Conservation (phyloP, 1,139 yeast species). For the Nakaseomyces uthaithaninus region DNA sequence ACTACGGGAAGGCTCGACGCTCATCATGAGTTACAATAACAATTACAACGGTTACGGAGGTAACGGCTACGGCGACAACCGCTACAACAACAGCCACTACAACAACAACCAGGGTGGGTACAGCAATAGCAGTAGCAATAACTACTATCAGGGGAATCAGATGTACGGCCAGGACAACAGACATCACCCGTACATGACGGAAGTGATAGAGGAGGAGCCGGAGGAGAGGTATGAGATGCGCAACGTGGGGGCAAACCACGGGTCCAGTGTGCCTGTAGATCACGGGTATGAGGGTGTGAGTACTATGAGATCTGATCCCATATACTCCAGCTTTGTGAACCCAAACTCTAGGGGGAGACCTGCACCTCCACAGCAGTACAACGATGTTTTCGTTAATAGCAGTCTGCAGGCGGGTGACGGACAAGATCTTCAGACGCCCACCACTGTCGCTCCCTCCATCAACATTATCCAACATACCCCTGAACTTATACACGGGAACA, state of each 20-base stretch:
- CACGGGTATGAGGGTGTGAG: conserved; percentile 5
- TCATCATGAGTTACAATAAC: conserved; percentile 9
- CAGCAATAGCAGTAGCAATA: not conserved
- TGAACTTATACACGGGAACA: conserved; percentile 11
- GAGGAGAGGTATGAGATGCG: conserved; percentile 4
- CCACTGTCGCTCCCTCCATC: conserved; percentile 14
- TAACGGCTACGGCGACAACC: not conserved
- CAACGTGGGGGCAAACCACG: not conserved
- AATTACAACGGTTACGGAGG: conserved; percentile 6
- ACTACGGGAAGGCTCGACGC: not conserved
- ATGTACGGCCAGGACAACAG: conserved; percentile 1
- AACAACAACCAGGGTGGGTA: not conserved
- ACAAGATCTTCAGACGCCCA: conserved; percentile 4
- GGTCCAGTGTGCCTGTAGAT: conserved; percentile 1
- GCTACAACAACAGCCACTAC: not conserved
- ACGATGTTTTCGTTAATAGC: not conserved
- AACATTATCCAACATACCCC: conserved; percentile 20
- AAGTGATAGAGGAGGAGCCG: not conserved
- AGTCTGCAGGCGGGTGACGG: conserved; percentile 1
- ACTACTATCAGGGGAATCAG: conserved; percentile 1
- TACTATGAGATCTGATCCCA: conserved; percentile 3
- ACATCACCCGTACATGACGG: conserved; percentile 5
- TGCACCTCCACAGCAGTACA: conserved; percentile 2
- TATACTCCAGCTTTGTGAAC: conserved; percentile 2
- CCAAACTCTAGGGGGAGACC: conserved; percentile 2